Evolutionary conservation across 805 yeast species (phyloP), one percentile per base, ranked within the genome.

Genomic region (Candida awuae): DNA sequence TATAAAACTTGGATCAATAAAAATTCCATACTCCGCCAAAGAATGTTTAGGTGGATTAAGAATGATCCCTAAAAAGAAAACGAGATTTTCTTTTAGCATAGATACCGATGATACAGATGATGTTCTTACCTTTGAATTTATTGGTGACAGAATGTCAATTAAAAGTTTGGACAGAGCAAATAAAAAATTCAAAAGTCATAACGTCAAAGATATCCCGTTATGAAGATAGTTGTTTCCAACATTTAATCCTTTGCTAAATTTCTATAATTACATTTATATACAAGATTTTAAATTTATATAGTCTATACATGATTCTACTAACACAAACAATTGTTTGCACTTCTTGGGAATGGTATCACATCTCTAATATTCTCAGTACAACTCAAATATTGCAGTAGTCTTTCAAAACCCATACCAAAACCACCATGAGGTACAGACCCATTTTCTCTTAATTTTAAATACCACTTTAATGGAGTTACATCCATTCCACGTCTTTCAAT

Each of bases 351-450:
- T 2, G 95, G 85, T 17, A 84, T 78, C 8, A 84, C 83, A 51
- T 92, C 99, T 49, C 84, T 71, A 31, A 92, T 75, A 54, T 88
- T 92, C 22, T 80, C 88, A 15, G 80, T 67, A 4, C 79, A 86
- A 7, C 78, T 69, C 39, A 87, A 62, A 48, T 80, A 88, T 39
- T 82, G 76, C 13, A 92, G 58, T 22, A 92, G 61, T 43, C 99
- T 66, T 58, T 92, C 98, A 49, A 88, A 76, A 0, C 99, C 99
- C 67, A 92, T 66, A 0, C 99, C 99, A 61, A 82, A 92, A 0
- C 99, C 99, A 34, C 98, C 98, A 56, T 90, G 97, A 0, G 97
- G 95, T 17, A 80, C 80, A 3, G 83, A 65, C 0, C 97, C 97
- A 49, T 82, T 78, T 44, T 65, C 65, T 43, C 98, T 68, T 8